Base-by-base conservation (phyloP, 352 stramenopile genomes). In the Globisporangium paroecandrum region DNA sequence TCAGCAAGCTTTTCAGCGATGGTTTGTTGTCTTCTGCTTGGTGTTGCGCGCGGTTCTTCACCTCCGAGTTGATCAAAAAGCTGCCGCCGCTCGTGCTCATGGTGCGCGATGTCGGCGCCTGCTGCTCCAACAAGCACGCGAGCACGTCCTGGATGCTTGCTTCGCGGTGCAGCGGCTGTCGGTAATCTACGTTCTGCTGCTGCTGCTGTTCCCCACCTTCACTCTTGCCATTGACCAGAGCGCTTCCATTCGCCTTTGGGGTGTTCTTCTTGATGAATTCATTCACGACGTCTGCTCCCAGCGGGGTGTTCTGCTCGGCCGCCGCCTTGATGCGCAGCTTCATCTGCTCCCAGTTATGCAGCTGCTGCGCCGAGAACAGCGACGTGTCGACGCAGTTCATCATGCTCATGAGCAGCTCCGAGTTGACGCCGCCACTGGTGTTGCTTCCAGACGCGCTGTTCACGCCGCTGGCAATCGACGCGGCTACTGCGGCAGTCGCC, bases 341-440 rank as follows among this genome's bases (percentile, higher is more conserved):
- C 80, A 93, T 93, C 22, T 89, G 83, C 65, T 87, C 80, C 87
- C 86, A 93, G 70, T 90, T 93, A 62, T 78, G 67, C 49, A 93
- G 71, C 57, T 91, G 85, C 57, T 89, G 76, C 49, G 77, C 36
- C 29, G 85, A 91, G 69, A 95, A 93, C 24, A 91, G 78, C 58
- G 85, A 82, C 69, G 83, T 91, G 73, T 95, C 87, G 13, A 95
- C 85, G 70, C 87, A 95, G 66, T 90, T 80, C 87, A 95, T 95
- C 87, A 95, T 95, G 62, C 83, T 88, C 41, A 89, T 73, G 1
- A 95, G 74, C 46, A 95, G 73, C 57, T 88, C 77, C 8, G 87
- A 74, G 70, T 93, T 95, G n/a, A 85, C 78, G 64, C 77, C 74
- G 1, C 79, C 27, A 15, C 64, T 65, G 2, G 8, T 29, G 25